Evolutionary conservation across 2,329 filamentous ascomycete genomes (phyloP).

Genomic region (Nigrospora oryzae): DNA sequence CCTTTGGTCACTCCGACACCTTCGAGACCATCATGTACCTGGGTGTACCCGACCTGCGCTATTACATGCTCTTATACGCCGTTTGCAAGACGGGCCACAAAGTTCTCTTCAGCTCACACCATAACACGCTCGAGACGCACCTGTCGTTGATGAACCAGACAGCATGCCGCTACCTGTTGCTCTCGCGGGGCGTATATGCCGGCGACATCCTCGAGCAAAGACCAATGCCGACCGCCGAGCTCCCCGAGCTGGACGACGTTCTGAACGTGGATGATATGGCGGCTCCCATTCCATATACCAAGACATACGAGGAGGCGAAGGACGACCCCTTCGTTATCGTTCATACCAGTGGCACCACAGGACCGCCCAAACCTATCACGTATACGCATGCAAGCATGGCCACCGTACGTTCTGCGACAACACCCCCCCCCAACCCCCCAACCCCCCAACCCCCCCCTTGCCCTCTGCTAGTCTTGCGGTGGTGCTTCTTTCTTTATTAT

Average conservation of each 20-base stretch:
- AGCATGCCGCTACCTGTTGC: slow-evolving; percentile 2
- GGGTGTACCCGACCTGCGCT: slow-evolving; percentile 10
- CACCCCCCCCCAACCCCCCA: too few relatives aligned
- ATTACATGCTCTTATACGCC: slow-evolving; percentile 11
- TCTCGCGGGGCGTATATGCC: slow-evolving; percentile 5
- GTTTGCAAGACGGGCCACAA: slow-evolving; percentile 31
- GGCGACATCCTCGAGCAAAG: slow-evolving; percentile 1
- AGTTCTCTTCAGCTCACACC: slow-evolving; percentile 21
- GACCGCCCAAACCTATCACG: slow-evolving; percentile 15
- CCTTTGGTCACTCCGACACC: slow-evolving; percentile 5
- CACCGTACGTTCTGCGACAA: not conserved
- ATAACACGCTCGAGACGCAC: slow-evolving; percentile 20
- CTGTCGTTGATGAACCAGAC: slow-evolving; percentile 16
- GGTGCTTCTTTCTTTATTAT: not conserved
- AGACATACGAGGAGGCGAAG: slow-evolving; percentile 20
- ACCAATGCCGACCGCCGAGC: slow-evolving; percentile 4
- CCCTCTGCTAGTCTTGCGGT: not conserved
- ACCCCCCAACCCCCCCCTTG: not conserved
- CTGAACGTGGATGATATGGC: slow-evolving; percentile 10
- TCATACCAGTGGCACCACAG: slow-evolving; percentile 19
- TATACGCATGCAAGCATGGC: slow-evolving; percentile 9
- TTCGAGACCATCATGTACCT: slow-evolving; percentile 12
- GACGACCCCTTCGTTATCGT: slow-evolving; percentile 3
- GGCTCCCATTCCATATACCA: slow-evolving; percentile 17
- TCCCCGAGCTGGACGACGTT: slow-evolving; percentile 12